phyloP scores from a whole-genome alignment of 306 rosid genomes.

The Macrotyloma uniflorum region DNA sequence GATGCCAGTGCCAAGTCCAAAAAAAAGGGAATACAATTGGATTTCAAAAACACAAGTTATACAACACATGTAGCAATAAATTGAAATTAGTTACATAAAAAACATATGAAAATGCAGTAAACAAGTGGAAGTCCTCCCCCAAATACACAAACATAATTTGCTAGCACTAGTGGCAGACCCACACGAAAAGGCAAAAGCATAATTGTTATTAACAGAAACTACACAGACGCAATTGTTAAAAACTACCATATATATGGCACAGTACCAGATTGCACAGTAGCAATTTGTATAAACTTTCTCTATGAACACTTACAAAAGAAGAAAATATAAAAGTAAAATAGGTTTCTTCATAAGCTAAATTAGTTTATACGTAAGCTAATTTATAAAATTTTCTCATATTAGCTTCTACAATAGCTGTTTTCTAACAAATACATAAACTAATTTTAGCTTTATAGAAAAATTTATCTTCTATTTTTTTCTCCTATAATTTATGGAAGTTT shows the following conservation, averaged over 20 bases:
- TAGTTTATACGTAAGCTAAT: neutral
- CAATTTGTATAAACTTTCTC: too few species aligned
- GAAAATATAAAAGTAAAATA: neutral
- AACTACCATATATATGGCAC: neutral
- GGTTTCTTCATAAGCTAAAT: neutral
- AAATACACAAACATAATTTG: neutral
- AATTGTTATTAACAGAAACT: neutral
- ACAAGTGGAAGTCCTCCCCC: neutral
- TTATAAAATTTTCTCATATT: neutral
- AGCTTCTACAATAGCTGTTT: neutral
- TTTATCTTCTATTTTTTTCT: neutral
- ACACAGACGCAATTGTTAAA: neutral
- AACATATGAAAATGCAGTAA: neutral
- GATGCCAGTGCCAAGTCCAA: neutral
- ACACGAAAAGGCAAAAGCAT: neutral
- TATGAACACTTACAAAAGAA: neutral
- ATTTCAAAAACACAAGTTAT: neutral
- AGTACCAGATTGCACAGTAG: neutral
- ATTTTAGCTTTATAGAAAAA: neutral
- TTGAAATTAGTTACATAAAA: neutral
- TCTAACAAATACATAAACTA: neutral
- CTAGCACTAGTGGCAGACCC: neutral
- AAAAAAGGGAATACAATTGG: neutral
- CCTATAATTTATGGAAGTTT: neutral
- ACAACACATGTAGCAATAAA: neutral